A percentile compares a stretch with the other conserved stretches of the same genome.
phyloP scores from a whole-genome alignment of 495 filamentous ascomycete genomes.

The Aspergillus haitiensis region DNA sequence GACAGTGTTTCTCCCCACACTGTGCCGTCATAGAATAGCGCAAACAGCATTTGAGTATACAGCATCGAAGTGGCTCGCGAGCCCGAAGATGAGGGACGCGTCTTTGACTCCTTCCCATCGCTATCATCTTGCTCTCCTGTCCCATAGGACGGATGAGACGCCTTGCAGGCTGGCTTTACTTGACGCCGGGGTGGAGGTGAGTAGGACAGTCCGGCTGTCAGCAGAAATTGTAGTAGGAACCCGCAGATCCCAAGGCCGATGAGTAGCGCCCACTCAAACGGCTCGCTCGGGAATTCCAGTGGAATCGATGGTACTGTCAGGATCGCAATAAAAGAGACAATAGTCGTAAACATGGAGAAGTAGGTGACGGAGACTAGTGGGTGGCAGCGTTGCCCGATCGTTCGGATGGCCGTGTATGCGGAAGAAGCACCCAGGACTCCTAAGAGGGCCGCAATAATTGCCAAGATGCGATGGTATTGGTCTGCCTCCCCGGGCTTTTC shows the following conservation, averaged over 20 bases:
- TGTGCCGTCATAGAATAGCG: conserved; percentile 74
- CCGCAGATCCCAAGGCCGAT: conserved; percentile 70
- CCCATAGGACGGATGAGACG: conserved; percentile 7
- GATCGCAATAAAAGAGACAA: conserved; percentile 64
- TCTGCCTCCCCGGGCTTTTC: conserved; percentile 37
- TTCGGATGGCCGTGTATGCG: conserved; percentile 78
- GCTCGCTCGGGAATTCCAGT: conserved; percentile 61
- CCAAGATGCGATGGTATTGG: conserved; percentile 64
- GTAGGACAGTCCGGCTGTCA: conserved; percentile 77
- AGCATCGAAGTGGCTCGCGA: conserved; percentile 84
- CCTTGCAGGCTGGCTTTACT: conserved; percentile 25
- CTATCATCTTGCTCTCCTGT: conserved; percentile 9
- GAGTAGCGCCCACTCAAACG: conserved; percentile 70
- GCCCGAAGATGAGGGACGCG: conserved; percentile 36
- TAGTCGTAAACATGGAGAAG: conserved; percentile 68
- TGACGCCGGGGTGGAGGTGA: conserved; percentile 44
- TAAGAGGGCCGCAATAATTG: conserved; percentile 70
- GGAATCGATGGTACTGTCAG: conserved; percentile 56
- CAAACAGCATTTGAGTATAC: conserved; percentile 92
- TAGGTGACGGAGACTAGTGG: conserved; percentile 85
- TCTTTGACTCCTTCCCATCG: neutral
- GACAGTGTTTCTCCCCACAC: conserved; percentile 73
- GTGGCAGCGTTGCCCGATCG: conserved; percentile 82
- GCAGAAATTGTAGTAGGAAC: conserved; percentile 81
- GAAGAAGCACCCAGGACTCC: conserved; percentile 78